Conservation (phyloP, 805 yeast species). For the Kuraishia hungarica region DNA sequence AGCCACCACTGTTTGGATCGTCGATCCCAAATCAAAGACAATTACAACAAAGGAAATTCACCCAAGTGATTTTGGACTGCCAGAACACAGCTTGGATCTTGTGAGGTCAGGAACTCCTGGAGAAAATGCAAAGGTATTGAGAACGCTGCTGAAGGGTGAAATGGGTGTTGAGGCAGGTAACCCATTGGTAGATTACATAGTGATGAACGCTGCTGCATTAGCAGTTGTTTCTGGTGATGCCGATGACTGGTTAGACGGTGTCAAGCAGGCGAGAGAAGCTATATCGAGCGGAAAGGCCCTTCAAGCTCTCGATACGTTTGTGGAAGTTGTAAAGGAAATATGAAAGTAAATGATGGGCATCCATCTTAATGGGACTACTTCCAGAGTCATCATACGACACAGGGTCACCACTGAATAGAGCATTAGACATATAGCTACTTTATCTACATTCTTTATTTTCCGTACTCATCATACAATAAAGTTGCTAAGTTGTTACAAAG, state of each 20-base stretch:
- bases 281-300: constrained; percentile 63
- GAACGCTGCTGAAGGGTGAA: constrained; percentile 33
- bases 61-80: constrained; percentile 78
- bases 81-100: constrained; percentile 54
- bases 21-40: constrained; percentile 32
- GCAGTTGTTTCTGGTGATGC: constrained; percentile 72
- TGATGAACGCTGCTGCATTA: constrained; percentile 82
- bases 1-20: constrained; percentile 70
- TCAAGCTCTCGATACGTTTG: constrained; percentile 47
- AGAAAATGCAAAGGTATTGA: constrained; percentile 65
- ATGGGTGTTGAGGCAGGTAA: constrained; percentile 31
- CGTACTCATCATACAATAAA: too few relatives aligned
- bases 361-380: background rate
- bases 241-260: constrained; percentile 69
- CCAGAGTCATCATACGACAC: background rate
- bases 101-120: constrained; percentile 84
- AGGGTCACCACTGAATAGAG: background rate
- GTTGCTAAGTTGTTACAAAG: too few relatives aligned
- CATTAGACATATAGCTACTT: background rate
- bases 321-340: constrained; percentile 20
- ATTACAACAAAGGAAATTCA: constrained; percentile 36
- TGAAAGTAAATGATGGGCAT: background rate
- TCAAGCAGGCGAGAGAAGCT: constrained; percentile 58
- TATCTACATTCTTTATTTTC: background rate
- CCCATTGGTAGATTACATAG: constrained; percentile 82